phyloP scores from a whole-genome alignment of 1,284 basidiomycete genomes.

The Pyrrhoderma noxium region DNA sequence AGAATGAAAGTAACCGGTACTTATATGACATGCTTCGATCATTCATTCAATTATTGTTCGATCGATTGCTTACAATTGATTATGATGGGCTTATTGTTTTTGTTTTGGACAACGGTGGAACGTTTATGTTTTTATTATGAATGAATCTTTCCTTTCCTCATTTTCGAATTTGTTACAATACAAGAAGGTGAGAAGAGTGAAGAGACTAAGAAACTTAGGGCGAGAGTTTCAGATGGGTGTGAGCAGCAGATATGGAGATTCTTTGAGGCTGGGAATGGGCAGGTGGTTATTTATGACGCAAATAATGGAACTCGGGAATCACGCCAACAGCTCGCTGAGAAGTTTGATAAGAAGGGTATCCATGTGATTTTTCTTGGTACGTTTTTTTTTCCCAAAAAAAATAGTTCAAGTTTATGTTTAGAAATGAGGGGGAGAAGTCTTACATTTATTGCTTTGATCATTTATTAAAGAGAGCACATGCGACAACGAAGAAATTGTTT shows the following conservation, averaged over 20 bases:
- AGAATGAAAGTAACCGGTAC: not conserved
- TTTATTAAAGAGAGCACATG: slow-evolving; percentile 66
- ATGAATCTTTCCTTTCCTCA: too few relatives aligned
- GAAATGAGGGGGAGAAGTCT: not conserved
- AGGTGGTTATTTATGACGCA: slow-evolving; percentile 99
- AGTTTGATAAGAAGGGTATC: slow-evolving; percentile 76
- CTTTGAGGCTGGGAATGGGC: slow-evolving; percentile 74
- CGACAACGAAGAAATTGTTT: slow-evolving; percentile 87
- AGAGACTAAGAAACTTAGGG: slow-evolving; percentile 73
- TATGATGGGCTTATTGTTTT: too few relatives aligned
- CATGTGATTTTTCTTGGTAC: slow-evolving; percentile 91
- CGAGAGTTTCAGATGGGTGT: slow-evolving; percentile 71
- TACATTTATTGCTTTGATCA: not conserved
- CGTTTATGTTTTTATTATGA: too few relatives aligned
- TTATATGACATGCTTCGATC: too few relatives aligned
- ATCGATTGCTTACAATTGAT: too few relatives aligned
- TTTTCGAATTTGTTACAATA: not conserved
- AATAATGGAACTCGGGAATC: slow-evolving; percentile 81
- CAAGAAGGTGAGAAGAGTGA: slow-evolving; percentile 61
- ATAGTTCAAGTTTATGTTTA: not conserved
- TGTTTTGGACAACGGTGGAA: too few relatives aligned
- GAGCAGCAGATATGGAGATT: slow-evolving; percentile 87
- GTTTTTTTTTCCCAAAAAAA: slow-evolving; percentile 23
- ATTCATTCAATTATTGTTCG: too few relatives aligned
- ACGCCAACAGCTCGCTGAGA: slow-evolving; percentile 70